Evolutionary conservation across 2,329 filamentous ascomycete species (phyloP).

Genomic region (Aspergillus floridensis): DNA sequence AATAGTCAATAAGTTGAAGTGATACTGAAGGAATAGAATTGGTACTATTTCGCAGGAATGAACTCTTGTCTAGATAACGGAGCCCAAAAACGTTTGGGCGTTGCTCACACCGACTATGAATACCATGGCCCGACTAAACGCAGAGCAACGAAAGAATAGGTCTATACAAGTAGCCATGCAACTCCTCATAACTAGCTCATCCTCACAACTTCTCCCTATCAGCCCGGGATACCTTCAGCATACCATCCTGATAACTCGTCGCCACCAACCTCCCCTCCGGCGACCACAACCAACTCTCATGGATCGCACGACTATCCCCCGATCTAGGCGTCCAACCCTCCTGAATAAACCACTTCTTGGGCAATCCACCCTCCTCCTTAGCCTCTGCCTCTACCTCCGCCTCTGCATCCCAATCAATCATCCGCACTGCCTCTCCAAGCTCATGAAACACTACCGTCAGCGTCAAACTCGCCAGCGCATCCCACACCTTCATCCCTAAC

Average conservation of each 20-base stretch:
- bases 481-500: constrained; percentile 42
- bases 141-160: too few species aligned
- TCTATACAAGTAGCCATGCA: too few species aligned
- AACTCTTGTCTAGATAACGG: too few species aligned
- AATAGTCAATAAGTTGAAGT: too few species aligned
- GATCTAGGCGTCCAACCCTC: constrained; percentile 49
- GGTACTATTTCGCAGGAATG: too few species aligned
- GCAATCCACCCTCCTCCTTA: constrained; percentile 18
- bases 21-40: too few species aligned
- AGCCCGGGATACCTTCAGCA: constrained; percentile 37
- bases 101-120: too few species aligned
- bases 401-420: constrained; percentile 38
- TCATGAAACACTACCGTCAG: constrained; percentile 51
- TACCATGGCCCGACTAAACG: too few species aligned
- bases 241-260: constrained; percentile 51
- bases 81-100: too few species aligned
- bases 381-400: not conserved
- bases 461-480: constrained; percentile 48
- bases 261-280: constrained; percentile 45
- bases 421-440: constrained; percentile 38
- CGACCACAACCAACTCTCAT: constrained; percentile 49
- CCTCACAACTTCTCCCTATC: constrained; percentile 23
- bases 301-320: constrained; percentile 45
- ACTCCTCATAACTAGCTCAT: too few species aligned
- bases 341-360: constrained; percentile 49